These are phyloP conservation scores for Cercospora zeae-maydis DNA, from an alignment of 2,329 filamentous ascomycete genomes.

Conservation along the genomic window DNA sequence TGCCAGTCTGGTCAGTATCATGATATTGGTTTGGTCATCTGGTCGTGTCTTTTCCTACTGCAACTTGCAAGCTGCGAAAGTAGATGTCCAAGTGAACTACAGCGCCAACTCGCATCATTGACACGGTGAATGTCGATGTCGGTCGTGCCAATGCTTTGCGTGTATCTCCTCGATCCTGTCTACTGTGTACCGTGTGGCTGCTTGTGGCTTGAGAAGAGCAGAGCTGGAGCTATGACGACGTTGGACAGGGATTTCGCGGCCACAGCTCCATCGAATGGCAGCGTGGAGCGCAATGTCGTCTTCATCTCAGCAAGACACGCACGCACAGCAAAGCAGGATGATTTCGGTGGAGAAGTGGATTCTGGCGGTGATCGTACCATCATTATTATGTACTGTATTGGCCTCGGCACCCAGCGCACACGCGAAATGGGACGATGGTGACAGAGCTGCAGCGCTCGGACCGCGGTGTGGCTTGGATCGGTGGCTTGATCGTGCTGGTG, in stretches of 20 bases:
- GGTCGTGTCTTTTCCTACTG: too few relatives aligned
- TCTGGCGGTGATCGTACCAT: neutral
- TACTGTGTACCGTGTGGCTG: neutral
- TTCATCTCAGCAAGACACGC: neutral
- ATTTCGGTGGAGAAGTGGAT: neutral
- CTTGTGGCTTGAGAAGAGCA: neutral
- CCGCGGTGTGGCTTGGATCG: neutral
- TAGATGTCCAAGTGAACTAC: too few relatives aligned
- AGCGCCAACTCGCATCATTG: too few relatives aligned
- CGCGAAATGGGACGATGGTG: neutral
- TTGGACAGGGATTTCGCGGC: too few relatives aligned
- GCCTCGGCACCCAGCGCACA: neutral
- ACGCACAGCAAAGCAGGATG: neutral
- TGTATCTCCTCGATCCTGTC: neutral
- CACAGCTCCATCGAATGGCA: neutral
- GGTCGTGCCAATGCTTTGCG: too few relatives aligned
- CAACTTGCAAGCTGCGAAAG: too few relatives aligned
- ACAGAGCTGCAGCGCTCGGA: too few relatives aligned
- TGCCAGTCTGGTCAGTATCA: too few relatives aligned
- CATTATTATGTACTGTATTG: too few relatives aligned
- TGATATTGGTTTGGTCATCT: too few relatives aligned
- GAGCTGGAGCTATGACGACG: neutral
- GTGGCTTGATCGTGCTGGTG: neutral
- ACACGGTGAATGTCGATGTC: too few relatives aligned
- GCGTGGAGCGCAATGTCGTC: neutral